Evolutionary conservation across 192 early-diverging fungal species (phyloP).

Genomic region (Entomortierella lignicola): DNA sequence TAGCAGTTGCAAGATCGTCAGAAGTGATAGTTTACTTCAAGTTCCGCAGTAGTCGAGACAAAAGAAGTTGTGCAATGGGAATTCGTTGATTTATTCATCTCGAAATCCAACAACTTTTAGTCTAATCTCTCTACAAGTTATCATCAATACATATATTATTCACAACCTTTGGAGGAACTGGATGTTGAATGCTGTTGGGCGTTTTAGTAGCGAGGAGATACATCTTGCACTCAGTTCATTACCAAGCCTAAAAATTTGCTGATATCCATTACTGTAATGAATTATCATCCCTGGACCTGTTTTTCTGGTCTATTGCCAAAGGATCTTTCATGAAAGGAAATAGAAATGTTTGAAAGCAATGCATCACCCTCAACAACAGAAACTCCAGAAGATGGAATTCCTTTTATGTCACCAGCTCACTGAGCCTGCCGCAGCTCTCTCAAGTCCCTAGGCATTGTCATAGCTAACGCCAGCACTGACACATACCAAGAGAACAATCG

Average conservation of each 20-base stretch:
- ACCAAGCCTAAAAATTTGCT: neutral
- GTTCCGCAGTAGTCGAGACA: neutral
- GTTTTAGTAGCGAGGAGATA: neutral
- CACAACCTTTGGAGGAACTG: neutral
- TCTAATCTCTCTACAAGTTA: neutral
- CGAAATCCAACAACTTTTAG: neutral
- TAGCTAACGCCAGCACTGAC: neutral
- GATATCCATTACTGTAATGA: neutral
- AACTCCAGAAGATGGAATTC: slow-evolving; percentile 1
- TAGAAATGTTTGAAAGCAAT: neutral
- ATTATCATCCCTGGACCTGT: neutral
- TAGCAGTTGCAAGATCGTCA: neutral
- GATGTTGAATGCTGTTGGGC: neutral
- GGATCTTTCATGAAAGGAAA: neutral
- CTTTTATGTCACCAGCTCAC: neutral
- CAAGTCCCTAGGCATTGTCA: neutral
- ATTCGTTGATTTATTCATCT: neutral
- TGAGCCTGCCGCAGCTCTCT: neutral
- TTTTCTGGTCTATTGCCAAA: neutral
- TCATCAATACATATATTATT: neutral
- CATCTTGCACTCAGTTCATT: neutral
- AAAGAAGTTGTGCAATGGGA: neutral
- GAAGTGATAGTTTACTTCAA: neutral
- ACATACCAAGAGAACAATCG: neutral
- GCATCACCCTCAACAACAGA: slow-evolving; percentile 1